Evolutionary conservation across 78 protist genomes (phyloP), one percentile per base, ranked within the genome.

Genomic region (Monocercomonoides exilis): DNA sequence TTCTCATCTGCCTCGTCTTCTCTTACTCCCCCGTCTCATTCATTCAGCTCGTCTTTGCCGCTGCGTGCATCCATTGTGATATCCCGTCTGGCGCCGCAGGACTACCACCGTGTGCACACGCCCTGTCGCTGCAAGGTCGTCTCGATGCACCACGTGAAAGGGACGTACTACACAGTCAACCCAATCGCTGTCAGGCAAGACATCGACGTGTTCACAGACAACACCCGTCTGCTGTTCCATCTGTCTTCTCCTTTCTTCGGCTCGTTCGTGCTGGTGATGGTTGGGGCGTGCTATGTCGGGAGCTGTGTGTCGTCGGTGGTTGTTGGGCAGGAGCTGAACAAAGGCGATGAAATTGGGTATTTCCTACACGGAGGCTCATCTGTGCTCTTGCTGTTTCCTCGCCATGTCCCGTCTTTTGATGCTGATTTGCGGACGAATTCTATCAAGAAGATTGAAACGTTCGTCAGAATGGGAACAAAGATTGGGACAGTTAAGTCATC

Each of bases 181-280:
- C 82, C 82, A 21, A 79, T 79, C 21, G 82, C 82, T 79, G 82
- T 79, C 82, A 33, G 82, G 82, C 82, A 79, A 41, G 5, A 79
- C 5, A 4, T 79, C 42, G 11, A 79, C 82, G 21, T 79, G 45
- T 79, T 79, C 82, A 79, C 82, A 33, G 82, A 79, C 82, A 79
- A 79, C 82, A 6, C 6, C 82, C 82, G 82, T 21, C 82, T 79
- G 4, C 6, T 79, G 45, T 33, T 79, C 11, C 82, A 79, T 33
- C 82, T 79, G 45, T 6, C 6, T 41, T 6, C 4, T 32, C 45
- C n/a, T 5, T 21, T 54, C 70, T 6, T 79, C 42, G 11, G 42
- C 43, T 5, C n/a, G 45, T 6, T 79, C 82, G 43, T 79, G 4
- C 6, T 79, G n/a, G 82, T 79, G 82, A 79, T 79, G 82, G 82